Evolutionary conservation across 208 protist genomes (phyloP).

Genomic region (Acanthamoeba rhysodes): DNA sequence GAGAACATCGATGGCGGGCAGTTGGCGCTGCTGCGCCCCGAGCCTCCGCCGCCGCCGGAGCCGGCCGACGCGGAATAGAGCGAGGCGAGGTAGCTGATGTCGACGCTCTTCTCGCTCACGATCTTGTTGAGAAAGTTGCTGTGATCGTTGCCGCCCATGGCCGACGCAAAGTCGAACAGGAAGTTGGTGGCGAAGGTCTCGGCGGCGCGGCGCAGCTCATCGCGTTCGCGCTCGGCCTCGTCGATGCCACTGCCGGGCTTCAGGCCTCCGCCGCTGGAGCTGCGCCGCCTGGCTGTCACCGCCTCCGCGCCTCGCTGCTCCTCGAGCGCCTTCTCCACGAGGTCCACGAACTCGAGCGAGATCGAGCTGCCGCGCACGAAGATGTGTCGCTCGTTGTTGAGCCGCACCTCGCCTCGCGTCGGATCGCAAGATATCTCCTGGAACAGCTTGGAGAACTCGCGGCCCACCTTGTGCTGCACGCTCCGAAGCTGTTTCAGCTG

Average conservation of each 20-base stretch:
- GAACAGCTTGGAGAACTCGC: constrained; percentile 5
- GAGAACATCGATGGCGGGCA: background rate
- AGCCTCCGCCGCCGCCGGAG: background rate
- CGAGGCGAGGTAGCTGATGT: background rate
- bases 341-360: background rate
- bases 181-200: constrained; percentile 30
- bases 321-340: background rate
- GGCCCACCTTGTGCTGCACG: constrained; percentile 11
- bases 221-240: too few species aligned
- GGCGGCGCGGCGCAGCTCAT: background rate
- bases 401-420: constrained; percentile 16
- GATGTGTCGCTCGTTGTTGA: constrained; percentile 29
- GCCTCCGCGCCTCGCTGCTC: background rate
- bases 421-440: constrained; percentile 22
- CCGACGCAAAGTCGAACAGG: background rate
- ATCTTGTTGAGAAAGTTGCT: constrained; percentile 3
- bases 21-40: background rate
- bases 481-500: background rate
- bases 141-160: constrained; percentile 35
- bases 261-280: too few species aligned
- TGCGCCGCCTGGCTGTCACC: background rate
- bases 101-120: background rate
- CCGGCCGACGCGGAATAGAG: background rate
- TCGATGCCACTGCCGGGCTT: too few species aligned
- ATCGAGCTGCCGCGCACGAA: constrained; percentile 19